Percentiles rank a stretch among this genome's conserved stretches.
These are phyloP conservation scores for Trichophyton simii DNA, from an alignment of 2,329 filamentous ascomycete species.

Conservation along the genomic window DNA sequence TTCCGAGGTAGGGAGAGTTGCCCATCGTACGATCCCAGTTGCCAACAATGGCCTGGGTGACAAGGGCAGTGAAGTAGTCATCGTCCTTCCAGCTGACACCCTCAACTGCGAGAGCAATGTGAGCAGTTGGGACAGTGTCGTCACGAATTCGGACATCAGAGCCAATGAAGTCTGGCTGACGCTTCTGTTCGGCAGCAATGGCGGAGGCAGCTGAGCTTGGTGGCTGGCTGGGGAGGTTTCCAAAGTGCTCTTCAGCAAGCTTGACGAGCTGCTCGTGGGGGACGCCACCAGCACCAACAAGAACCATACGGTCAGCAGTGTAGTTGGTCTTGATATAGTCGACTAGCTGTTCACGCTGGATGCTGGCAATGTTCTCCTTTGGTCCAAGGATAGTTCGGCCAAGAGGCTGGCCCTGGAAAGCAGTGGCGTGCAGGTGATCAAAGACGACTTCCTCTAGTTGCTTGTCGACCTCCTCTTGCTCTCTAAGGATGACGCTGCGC, in stretches of 20 bases:
- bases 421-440: conserved; percentile 95
- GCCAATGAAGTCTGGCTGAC: conserved; percentile 86
- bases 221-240: conserved; percentile 60
- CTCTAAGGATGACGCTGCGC: conserved; percentile 94
- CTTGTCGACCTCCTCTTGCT: conserved; percentile 99
- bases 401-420: conserved; percentile 89
- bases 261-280: conserved; percentile 89
- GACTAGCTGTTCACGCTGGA: conserved; percentile 76
- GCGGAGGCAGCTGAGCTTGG: conserved; percentile 61
- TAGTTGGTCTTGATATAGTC: conserved; percentile 99
- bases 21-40: conserved; percentile 99
- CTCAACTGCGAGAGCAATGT: conserved; percentile 97
- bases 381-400: conserved; percentile 96
- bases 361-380: conserved; percentile 95
- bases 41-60: conserved; percentile 95
- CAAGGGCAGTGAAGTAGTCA: conserved; percentile 96
- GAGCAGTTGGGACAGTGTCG: conserved; percentile 88
- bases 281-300: conserved; percentile 87
- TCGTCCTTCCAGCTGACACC: conserved; percentile 99
- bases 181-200: conserved; percentile 62
- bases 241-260: conserved; percentile 93
- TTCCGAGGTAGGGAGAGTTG: conserved; percentile 91
- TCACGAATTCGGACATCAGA: conserved; percentile 93
- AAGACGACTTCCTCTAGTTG: conserved; percentile 99
- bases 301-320: conserved; percentile 97